A percentile compares a stretch with the other conserved stretches of the same genome.
phyloP scores from a whole-genome alignment of 78 protist genomes.

The Planoprotostelium fungivorum region DNA sequence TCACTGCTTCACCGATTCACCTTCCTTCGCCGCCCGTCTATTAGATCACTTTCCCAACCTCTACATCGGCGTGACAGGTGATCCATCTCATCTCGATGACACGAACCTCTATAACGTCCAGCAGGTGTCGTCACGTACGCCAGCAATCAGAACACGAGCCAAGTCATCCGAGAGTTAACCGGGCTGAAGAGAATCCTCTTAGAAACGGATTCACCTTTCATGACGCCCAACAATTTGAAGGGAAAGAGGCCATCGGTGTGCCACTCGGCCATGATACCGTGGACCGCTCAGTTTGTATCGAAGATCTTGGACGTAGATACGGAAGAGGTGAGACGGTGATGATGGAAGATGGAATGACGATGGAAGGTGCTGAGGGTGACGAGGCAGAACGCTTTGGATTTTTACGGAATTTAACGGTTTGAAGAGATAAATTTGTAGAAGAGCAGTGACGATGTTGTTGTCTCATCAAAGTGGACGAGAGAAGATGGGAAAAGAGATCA shows the following conservation, averaged over 20 bases:
- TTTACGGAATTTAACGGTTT: not conserved
- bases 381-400: not conserved
- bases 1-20: conserved; percentile 67
- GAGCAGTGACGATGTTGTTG: no score
- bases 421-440: no score
- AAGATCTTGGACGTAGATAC: not conserved
- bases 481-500: no score
- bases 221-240: conserved; percentile 43
- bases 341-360: not conserved
- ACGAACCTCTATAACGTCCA: not conserved
- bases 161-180: conserved; percentile 16
- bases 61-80: conserved; percentile 79
- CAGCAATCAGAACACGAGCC: conserved; percentile 30
- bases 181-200: conserved; percentile 65
- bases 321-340: not conserved
- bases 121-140: conserved; percentile 37
- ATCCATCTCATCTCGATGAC: not conserved
- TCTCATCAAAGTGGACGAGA: no score
- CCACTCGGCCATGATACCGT: not conserved
- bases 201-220: conserved; percentile 85
- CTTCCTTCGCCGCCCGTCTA: conserved; percentile 28
- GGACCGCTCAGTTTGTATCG: not conserved
- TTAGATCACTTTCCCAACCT: conserved; percentile 63
- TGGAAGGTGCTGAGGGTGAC: not conserved
- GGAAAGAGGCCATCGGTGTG: not conserved